Percentiles rank a stretch among this genome's conserved stretches.
Conservation (phyloP, 2,329 filamentous ascomycete genomes). For the Rhynchosporium secalis region DNA sequence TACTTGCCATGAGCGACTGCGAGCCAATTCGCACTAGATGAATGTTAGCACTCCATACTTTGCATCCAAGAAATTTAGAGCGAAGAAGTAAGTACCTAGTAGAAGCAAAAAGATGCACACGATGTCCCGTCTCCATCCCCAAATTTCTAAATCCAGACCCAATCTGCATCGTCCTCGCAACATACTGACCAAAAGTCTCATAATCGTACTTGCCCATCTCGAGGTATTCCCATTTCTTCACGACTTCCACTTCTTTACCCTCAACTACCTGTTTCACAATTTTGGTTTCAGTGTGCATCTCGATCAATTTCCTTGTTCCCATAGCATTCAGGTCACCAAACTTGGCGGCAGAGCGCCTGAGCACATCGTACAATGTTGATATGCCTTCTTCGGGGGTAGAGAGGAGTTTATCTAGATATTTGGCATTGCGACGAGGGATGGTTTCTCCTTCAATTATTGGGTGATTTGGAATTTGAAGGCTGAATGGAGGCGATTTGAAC, state of each 20-base stretch:
- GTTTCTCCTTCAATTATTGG: slow-evolving; percentile 64
- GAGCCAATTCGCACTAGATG: slow-evolving; percentile 46
- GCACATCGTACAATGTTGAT: slow-evolving; percentile 64
- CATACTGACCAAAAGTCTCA: slow-evolving; percentile 74
- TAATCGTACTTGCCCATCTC: slow-evolving; percentile 78
- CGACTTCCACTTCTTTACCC: slow-evolving; percentile 72
- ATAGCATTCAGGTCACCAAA: slow-evolving; percentile 63
- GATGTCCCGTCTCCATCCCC: slow-evolving; percentile 64
- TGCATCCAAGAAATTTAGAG: neutral
- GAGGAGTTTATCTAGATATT: slow-evolving; percentile 21
- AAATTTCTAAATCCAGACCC: slow-evolving; percentile 71
- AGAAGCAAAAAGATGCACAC: slow-evolving; percentile 76
- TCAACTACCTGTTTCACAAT: slow-evolving; percentile 85
- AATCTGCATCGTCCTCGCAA: slow-evolving; percentile 64
- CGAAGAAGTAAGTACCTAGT: slow-evolving; percentile 48
- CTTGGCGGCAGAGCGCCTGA: slow-evolving; percentile 63
- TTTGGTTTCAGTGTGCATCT: slow-evolving; percentile 77
- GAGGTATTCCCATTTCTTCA: slow-evolving; percentile 86
- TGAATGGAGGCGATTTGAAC: slow-evolving; percentile 53
- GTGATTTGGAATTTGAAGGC: slow-evolving; percentile 58
- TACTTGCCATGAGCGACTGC: slow-evolving; percentile 48
- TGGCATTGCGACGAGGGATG: slow-evolving; percentile 55
- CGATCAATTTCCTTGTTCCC: slow-evolving; percentile 70
- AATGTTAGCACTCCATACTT: neutral
- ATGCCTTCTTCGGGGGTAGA: slow-evolving; percentile 46